A percentile compares a stretch with the other conserved stretches of the same genome.
Evolutionary conservation across 2,329 filamentous ascomycete species (phyloP).

Genomic region (Rhinocladiella mackenziei): DNA sequence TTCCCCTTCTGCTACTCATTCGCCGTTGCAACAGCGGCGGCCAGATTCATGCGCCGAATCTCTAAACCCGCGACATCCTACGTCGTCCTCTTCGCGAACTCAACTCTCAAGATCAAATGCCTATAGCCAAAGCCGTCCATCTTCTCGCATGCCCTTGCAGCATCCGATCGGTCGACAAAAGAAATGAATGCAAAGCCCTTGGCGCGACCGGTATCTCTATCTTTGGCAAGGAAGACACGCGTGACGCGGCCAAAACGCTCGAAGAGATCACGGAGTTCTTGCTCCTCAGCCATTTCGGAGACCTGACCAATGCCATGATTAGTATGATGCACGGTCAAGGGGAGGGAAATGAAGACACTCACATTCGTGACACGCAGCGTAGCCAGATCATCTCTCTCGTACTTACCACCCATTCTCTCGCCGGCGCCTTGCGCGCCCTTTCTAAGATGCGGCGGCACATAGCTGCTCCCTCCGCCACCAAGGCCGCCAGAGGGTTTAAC

Average conservation of each 20-base stretch:
- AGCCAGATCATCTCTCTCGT: slow-evolving; percentile 92
- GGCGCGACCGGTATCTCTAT: slow-evolving; percentile 89
- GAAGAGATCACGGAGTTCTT: slow-evolving; percentile 95
- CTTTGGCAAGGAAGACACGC: slow-evolving; percentile 95
- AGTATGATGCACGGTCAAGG: background rate
- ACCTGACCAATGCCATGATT: slow-evolving; percentile 54
- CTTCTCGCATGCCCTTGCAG: slow-evolving; percentile 88
- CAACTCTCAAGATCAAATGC: slow-evolving; percentile 51
- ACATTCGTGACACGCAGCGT: slow-evolving; percentile 98
- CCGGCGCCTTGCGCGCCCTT: slow-evolving; percentile 56
- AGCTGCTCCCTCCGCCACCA: slow-evolving; percentile 70
- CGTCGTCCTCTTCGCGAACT: slow-evolving; percentile 47
- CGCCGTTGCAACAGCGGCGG: too few species aligned
- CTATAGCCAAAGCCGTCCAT: slow-evolving; percentile 79
- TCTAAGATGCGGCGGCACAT: slow-evolving; percentile 90
- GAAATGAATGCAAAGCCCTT: slow-evolving; percentile 99
- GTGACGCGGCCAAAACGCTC: slow-evolving; percentile 95
- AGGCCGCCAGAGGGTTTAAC: slow-evolving; percentile 53
- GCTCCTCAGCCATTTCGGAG: slow-evolving; percentile 94
- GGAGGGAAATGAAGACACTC: slow-evolving; percentile 38
- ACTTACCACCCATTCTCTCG: slow-evolving; percentile 89
- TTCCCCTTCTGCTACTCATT: too few species aligned
- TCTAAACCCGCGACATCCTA: too few species aligned
- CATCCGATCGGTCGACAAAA: slow-evolving; percentile 84
- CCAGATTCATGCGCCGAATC: too few species aligned